Evolutionary conservation across 2,329 filamentous ascomycete species (phyloP), one percentile per base, ranked within the genome.

Genomic region (Venturia effusa): DNA sequence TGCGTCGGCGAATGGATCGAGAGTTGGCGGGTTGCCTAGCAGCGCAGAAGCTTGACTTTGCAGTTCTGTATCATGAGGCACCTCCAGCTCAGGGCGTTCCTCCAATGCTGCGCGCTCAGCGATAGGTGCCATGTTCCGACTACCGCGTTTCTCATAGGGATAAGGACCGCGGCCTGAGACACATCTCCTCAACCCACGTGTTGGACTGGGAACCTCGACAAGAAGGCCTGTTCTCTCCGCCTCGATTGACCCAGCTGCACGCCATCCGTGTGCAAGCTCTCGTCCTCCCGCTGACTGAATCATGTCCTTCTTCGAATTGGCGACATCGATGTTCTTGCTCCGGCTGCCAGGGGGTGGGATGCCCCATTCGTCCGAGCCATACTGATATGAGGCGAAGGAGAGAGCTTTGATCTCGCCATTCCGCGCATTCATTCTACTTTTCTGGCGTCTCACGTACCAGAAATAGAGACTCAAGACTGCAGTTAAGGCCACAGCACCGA

Each of bases 101-200:
- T n/a, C 43, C 27, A 43, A 39, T 41, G 62, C 57, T 43, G 27
- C 39, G 15, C 80, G 74, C 69, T 85, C 83, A 43, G 85, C 84
- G 57, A 88, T 88, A 0, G 84, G 83, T 69, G 86, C 84, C 32
- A 87, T 87, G 30, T 78, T 75, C 3, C 51, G 54, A 43, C 27
- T 60, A 17, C 22, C 27, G 22, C 37, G 45, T 48, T 63, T 63
- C 37, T 64, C 62, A n/a, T 64, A 61, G n/a, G 62, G 75, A 61
- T 76, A 75, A 34, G 70, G 70, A 61, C 71, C 74, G 51, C 71
- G 72, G 13, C 71, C 69, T 37, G 70, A 65, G 7, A 77, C 64
- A 62, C 73, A 76, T 60, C 77, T 76, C 54, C 79, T 71, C 24
- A 81, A 67, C 0, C 79, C 79, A 61, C 78, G 70, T 10, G 78